Conservation (phyloP, 2,329 filamentous ascomycete genomes). For the Phyllachora maydis region DNA sequence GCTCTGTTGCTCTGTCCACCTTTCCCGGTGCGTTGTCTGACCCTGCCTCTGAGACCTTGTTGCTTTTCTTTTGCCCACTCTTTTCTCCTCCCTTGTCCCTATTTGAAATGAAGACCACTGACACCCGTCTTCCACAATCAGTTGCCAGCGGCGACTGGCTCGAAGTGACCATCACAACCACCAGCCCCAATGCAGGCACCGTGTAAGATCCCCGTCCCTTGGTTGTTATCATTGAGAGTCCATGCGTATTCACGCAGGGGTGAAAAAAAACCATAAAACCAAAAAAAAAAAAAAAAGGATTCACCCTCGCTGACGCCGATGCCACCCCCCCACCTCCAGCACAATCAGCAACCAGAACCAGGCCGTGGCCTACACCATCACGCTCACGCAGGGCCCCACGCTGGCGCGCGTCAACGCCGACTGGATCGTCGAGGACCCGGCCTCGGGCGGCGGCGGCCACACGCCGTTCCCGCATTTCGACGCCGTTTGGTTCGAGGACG, state of each 20-base stretch:
- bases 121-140: too few species aligned
- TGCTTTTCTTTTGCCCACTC: too few species aligned
- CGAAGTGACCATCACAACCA: slow-evolving; percentile 7
- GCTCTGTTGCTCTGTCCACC: too few species aligned
- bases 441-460: slow-evolving; percentile 4
- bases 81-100: too few species aligned
- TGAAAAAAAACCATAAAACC: too few species aligned
- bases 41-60: too few species aligned
- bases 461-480: slow-evolving; percentile 6
- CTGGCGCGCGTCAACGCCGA: slow-evolving; percentile 8
- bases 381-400: slow-evolving; percentile 3
- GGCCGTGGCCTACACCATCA: slow-evolving; percentile 3
- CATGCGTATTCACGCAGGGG: too few species aligned
- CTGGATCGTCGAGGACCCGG: slow-evolving; percentile 9
- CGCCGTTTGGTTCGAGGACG: slow-evolving; percentile 8
- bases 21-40: too few species aligned
- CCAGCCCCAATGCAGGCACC: slow-evolving; percentile 4
- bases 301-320: too few species aligned
- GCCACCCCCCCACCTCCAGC: slow-evolving; percentile 2
- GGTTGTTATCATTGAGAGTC: not conserved
- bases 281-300: too few species aligned
- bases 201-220: slow-evolving; percentile 4
- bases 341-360: slow-evolving; percentile 6
- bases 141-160: slow-evolving; percentile 7
- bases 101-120: too few species aligned